Percentiles rank a stretch among this genome's conserved stretches.
Evolutionary conservation across 352 stramenopile species (phyloP).

Genomic region (Ophiocytium majus): DNA sequence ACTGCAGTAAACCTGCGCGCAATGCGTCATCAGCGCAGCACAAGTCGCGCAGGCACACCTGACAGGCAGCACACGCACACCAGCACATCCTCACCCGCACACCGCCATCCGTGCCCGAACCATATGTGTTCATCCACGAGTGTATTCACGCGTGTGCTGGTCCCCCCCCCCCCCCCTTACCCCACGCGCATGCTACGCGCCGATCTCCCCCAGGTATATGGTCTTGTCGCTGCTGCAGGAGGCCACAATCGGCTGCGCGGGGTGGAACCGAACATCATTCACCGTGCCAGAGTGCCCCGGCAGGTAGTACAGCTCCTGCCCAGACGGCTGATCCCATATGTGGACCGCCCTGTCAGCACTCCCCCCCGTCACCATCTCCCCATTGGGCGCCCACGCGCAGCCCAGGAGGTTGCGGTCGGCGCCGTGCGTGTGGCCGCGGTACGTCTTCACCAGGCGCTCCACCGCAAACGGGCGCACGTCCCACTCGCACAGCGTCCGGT

Average conservation of each 20-base stretch:
- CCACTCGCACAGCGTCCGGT: slow-evolving; percentile 83
- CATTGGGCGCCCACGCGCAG: slow-evolving; percentile 3
- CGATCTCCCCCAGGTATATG: slow-evolving; percentile 70
- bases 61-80: too few relatives aligned
- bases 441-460: slow-evolving; percentile 65
- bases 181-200: too few relatives aligned
- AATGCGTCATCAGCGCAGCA: too few relatives aligned
- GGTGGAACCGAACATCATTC: slow-evolving; percentile 75
- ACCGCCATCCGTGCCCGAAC: too few relatives aligned
- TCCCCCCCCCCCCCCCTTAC: too few relatives aligned
- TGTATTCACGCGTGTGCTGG: too few relatives aligned
- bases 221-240: slow-evolving; percentile 65
- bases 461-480: slow-evolving; percentile 81
- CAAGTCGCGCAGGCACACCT: too few relatives aligned
- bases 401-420: slow-evolving; percentile 69
- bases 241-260: slow-evolving; percentile 65
- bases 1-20: too few relatives aligned
- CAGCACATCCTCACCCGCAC: too few relatives aligned
- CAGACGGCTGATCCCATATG: slow-evolving; percentile 86
- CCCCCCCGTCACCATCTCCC: slow-evolving; percentile 47
- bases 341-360: slow-evolving; percentile 75
- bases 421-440: slow-evolving; percentile 79
- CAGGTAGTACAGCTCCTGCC: slow-evolving; percentile 83
- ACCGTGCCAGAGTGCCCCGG: slow-evolving; percentile 87
- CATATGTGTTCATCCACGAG: too few relatives aligned